Evolutionary conservation across 805 yeast genomes (phyloP).

Genomic region (Wickerhamomyces queroliae): DNA sequence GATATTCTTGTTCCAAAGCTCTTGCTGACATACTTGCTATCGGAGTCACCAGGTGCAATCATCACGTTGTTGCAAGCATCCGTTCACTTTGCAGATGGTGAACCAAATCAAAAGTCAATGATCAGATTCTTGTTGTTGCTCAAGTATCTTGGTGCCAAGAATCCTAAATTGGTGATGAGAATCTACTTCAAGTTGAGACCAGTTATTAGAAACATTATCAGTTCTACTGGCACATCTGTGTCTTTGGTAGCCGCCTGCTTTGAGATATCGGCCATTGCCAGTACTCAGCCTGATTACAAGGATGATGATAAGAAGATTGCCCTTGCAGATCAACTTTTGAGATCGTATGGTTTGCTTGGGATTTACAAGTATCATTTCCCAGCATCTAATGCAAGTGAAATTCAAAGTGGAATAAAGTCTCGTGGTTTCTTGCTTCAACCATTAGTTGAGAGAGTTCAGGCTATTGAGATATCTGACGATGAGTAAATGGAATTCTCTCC

Average conservation of each 20-base stretch:
- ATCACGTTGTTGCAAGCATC: conserved; percentile 30
- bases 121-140: conserved; percentile 27
- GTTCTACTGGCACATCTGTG: conserved; percentile 8
- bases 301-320: conserved; percentile 3
- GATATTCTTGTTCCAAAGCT: conserved; percentile 31
- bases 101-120: conserved; percentile 30
- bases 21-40: conserved; percentile 26
- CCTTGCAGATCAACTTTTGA: conserved; percentile 5
- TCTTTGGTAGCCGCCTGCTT: conserved; percentile 25
- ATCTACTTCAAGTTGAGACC: conserved; percentile 25
- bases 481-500: too few species aligned
- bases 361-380: conserved; percentile 8
- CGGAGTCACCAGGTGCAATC: conserved; percentile 24
- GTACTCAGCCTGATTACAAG: conserved; percentile 15
- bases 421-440: neutral
- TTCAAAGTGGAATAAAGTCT: neutral
- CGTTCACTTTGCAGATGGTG: conserved; percentile 24
- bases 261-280: conserved; percentile 27
- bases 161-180: conserved; percentile 27
- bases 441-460: too few species aligned
- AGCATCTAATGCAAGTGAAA: neutral
- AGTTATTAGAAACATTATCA: conserved; percentile 23
- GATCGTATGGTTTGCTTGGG: conserved; percentile 8
- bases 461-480: too few species aligned
- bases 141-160: conserved; percentile 24